Base-by-base conservation (phyloP, 345 rosid species). In the Turnera subulata region DNA sequence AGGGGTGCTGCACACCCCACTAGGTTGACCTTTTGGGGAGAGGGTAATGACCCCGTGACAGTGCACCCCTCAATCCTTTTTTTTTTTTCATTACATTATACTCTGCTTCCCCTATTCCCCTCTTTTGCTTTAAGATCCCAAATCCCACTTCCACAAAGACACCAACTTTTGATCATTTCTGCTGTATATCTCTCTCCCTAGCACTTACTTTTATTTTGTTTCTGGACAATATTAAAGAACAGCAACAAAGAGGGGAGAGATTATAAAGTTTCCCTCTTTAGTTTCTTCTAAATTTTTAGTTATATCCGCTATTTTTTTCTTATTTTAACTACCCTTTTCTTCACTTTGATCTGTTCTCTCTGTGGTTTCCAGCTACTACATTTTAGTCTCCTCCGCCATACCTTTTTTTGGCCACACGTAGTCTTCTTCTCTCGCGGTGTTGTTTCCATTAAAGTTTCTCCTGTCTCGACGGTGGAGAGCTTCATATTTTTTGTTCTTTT, bases 361-460 rank as follows among this genome's bases (percentile, higher is more conserved):
- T 60, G 21, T 60, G 21, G 46, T 55, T 57, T 50, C 53, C 59
- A 65, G 70, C 77, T 75, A 14, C 73, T 58, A 46, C 61, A 53
- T 65, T 66, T 75, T 71, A 54, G 69, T 55, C 64, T 49, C 26
- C 56, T 60, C 66, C 67, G 62, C 71, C 63, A 17, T n/a, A 42
- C 45, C 20, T 42, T 53, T 16, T 65, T 67, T 53, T 66, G 69
- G 70, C 61, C 57, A 48, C 65, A 55, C 46, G 25, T n/a, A 35
- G 56, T 33, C 61, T 40, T 26, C 46, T 6, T 59, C 59, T 49
- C 49, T 48, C 20, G 47, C 54, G 25, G 6, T n/a, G 8, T 9
- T 21, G 20, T 7, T 37, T 25, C 25, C 38, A 23, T 26, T n/a
- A 23, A 5, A 19, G 16, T 52, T 25, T 1, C n/a, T 39, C 16